phyloP scores from a whole-genome alignment of 2,329 filamentous ascomycete species.

The Cryphonectria nitschkei region DNA sequence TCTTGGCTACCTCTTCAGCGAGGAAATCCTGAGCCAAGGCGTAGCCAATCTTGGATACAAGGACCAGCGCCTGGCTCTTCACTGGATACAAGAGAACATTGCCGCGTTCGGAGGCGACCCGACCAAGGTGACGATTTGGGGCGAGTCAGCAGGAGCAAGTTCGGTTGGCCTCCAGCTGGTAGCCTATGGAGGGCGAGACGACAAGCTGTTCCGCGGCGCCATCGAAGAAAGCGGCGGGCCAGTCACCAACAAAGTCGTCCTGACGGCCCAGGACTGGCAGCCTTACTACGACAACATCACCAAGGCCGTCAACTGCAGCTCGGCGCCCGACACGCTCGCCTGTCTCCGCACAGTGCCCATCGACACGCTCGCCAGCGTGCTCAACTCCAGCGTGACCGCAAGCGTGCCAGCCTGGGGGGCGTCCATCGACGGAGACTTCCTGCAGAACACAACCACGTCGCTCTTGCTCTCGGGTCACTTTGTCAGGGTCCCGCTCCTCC shows the following conservation, averaged over 20 bases:
- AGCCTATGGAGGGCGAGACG: constrained; percentile 45
- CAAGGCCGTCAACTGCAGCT: constrained; percentile 17
- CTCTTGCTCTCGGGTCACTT: constrained; percentile 12
- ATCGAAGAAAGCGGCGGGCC: constrained; percentile 31
- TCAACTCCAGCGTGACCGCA: constrained; percentile 23
- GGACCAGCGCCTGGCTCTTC: constrained; percentile 49
- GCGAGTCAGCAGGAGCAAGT: constrained; percentile 50
- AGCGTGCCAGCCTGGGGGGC: constrained; percentile 8
- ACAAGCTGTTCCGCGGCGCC: constrained; percentile 47
- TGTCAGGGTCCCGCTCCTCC: constrained; percentile 19
- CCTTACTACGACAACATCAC: constrained; percentile 25
- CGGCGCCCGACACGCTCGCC: constrained; percentile 20
- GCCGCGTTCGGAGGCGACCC: constrained; percentile 46
- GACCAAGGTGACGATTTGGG: constrained; percentile 41
- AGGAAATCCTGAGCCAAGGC: constrained; percentile 43
- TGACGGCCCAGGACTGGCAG: constrained; percentile 26
- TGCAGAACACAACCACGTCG: constrained; percentile 19
- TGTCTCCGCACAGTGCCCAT: constrained; percentile 25
- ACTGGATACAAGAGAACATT: constrained; percentile 51
- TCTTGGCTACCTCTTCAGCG: constrained; percentile 49
- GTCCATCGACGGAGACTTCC: constrained; percentile 26
- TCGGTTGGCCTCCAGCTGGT: constrained; percentile 38
- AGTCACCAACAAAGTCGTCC: neutral
- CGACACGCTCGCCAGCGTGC: constrained; percentile 10
- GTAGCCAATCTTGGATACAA: constrained; percentile 51